Conservation (phyloP, 129 eudicot species). For the Mikania micrantha region DNA sequence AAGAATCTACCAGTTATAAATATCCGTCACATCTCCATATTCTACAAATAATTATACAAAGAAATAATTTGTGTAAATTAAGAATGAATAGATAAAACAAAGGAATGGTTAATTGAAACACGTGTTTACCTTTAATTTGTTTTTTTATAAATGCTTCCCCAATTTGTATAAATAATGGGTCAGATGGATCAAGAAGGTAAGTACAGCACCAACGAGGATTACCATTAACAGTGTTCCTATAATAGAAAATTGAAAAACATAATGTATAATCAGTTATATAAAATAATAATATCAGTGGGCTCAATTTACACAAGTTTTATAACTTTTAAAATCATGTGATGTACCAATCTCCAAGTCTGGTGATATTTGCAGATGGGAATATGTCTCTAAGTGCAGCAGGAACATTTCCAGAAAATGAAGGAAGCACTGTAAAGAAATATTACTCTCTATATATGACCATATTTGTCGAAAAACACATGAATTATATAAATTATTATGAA, state of each 20-base stretch:
- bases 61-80: not conserved
- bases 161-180: conserved; percentile 74
- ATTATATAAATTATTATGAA: not conserved
- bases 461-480: not conserved
- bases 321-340: not conserved
- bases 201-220: conserved; percentile 97
- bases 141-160: conserved; percentile 79
- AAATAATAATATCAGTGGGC: not conserved
- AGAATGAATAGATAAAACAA: not conserved
- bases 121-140: conserved; percentile 57
- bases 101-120: conserved; percentile 1
- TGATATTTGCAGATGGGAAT: conserved; percentile 82
- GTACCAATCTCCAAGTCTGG: conserved; percentile 87
- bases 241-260: not conserved
- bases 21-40: conserved; percentile 93
- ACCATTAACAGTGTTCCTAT: conserved; percentile 81
- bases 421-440: conserved; percentile 56
- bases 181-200: conserved; percentile 91
- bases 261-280: conserved; percentile 1
- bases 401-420: conserved; percentile 95
- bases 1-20: conserved; percentile 78
- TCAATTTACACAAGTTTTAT: not conserved
- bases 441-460: not conserved
- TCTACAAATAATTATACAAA: conserved; percentile 44
- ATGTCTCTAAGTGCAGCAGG: conserved; percentile 70